Evolutionary conservation across 2,329 filamentous ascomycete species (phyloP), one percentile per base, ranked within the genome.

Genomic region (Hymenoscyphus infarciens): DNA sequence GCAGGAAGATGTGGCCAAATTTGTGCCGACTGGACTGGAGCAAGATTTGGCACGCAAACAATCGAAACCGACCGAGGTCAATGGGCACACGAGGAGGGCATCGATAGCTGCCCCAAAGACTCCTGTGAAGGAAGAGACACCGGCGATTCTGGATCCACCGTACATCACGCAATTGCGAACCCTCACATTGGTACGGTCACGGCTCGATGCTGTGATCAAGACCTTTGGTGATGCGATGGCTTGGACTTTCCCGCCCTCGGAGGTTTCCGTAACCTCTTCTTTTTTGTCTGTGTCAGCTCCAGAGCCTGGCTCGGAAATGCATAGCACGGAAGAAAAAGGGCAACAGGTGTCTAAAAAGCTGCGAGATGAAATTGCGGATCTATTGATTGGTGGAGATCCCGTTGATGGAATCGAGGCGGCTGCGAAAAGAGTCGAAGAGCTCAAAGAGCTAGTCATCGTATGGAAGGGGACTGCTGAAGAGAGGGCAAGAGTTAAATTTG

Each of bases 401-500:
- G 80, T 87, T 13, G 81, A 82, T 54, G 91, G 90, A 16, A 80
- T 95, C 8, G 87, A 91, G 67, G 87, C 87, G 62, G 95, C 95
- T 0, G 84, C 84, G 13, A 82, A 82, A 61, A 81, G 91, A 54
- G 87, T 98, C 15, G 88, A 92, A 71, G 86, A 90, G 72, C 81
- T 98, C 61, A 88, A 92, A 71, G 83, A 87, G 66, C 77, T 98
- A 66, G 86, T 87, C 3, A 78, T 78, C n/a, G 87, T 99, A 25
- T 99, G 95, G 93, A 94, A 90, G 74, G 92, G 92, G n/a, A 97
- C 95, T 2, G 89, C 91, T 0, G 95, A 99, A 77, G 95, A 98
- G 75, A 96, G 91, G 77, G 91, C 92, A 5, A 82, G 95, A 60
- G 78, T 79, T 10, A 90, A 86, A 71, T 92, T 97, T 73, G 87